Evolutionary conservation across 2,329 filamentous ascomycete genomes (phyloP).

Genomic region (Diaporthe nobilis): DNA sequence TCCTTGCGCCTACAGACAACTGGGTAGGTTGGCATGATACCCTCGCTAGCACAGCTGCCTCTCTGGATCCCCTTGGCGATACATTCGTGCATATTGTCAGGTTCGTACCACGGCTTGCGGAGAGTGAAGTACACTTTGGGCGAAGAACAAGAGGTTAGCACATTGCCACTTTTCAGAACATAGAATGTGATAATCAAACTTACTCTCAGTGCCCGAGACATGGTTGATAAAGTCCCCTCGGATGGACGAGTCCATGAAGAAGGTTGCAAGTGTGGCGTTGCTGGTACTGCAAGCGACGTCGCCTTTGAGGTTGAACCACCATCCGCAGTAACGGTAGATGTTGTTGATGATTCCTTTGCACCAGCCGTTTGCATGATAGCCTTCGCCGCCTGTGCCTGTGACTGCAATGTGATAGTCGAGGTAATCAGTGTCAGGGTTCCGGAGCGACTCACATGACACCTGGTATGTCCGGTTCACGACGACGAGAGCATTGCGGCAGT

Average conservation of each 20-base stretch:
- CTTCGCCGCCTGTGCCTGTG: not conserved
- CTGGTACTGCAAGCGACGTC: not conserved
- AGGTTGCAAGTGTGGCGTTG: not conserved
- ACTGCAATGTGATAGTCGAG: slow-evolving; percentile 14
- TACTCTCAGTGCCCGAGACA: not conserved
- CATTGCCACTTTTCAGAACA: not conserved
- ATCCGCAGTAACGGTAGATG: not conserved
- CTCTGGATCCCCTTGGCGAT: slow-evolving; percentile 3
- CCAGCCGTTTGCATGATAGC: slow-evolving; percentile 1
- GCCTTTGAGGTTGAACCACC: not conserved
- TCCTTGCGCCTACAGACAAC: not conserved
- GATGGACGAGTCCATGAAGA: not conserved
- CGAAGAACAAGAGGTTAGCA: not conserved
- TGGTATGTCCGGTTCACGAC: not conserved
- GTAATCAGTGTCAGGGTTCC: not conserved
- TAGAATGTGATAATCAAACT: not conserved
- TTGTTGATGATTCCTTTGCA: not conserved
- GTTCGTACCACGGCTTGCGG: not conserved
- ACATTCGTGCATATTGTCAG: not conserved
- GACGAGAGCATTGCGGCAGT: not conserved
- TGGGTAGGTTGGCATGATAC: not conserved
- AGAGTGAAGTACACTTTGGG: slow-evolving; percentile 6
- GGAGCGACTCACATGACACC: not conserved
- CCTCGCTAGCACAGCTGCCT: not conserved
- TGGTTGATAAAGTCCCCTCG: not conserved